phyloP scores from a whole-genome alignment of 148 eudicot genomes.

The Heliosperma pusillum region DNA sequence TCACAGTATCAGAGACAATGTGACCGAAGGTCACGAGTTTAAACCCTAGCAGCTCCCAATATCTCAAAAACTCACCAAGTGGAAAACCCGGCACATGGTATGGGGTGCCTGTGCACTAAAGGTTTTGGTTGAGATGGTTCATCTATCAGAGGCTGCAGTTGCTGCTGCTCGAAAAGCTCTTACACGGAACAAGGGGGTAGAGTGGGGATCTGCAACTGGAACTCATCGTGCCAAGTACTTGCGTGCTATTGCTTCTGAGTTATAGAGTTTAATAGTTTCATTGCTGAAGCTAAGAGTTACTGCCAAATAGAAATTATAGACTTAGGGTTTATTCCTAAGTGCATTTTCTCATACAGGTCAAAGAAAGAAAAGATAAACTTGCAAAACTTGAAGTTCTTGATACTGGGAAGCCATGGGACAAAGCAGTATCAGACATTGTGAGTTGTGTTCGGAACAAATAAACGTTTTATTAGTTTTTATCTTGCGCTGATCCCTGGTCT shows the following conservation, averaged over 20 bases:
- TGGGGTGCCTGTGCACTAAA: no score
- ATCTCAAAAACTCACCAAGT: no score
- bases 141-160: conserved; percentile 77
- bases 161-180: conserved; percentile 79
- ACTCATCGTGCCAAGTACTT: conserved; percentile 90
- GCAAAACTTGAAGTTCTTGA: conserved; percentile 83
- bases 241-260: conserved; percentile 48
- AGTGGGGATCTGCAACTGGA: conserved; percentile 83
- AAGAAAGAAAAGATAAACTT: conserved; percentile 60
- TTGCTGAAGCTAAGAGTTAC: no score
- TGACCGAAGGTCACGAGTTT: no score
- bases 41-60: no score
- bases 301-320: no score
- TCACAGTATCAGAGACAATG: no score
- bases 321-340: neutral
- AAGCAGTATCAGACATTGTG: conserved; percentile 95
- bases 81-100: no score
- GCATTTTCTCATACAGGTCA: conserved; percentile 45
- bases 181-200: conserved; percentile 53
- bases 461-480: neutral
- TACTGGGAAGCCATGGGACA: conserved; percentile 78
- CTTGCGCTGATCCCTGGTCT: conserved; percentile 5
- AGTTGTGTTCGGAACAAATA: conserved; percentile 13
- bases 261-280: no score
- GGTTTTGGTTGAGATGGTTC: no score